Conservation (phyloP, 306 rosid species). For the Glycyrrhiza uralensis region DNA sequence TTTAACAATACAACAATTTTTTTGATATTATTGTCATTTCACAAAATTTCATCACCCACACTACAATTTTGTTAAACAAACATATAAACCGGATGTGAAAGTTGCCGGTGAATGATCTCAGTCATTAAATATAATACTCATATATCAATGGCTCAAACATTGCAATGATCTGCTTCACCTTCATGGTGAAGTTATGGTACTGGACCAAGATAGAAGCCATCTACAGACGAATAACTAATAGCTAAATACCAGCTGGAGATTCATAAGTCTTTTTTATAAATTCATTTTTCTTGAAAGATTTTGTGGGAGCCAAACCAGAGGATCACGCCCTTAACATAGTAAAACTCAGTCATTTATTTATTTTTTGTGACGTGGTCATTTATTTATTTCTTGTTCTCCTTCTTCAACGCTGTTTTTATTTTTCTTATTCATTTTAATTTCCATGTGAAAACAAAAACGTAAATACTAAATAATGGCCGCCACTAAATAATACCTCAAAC, state of each 20-base stretch:
- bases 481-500: neutral
- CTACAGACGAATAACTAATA: neutral
- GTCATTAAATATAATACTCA: too few species aligned
- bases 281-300: neutral
- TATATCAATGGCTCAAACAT: too few species aligned
- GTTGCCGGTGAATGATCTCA: too few species aligned
- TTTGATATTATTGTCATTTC: too few species aligned
- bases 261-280: neutral
- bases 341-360: neutral
- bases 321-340: neutral
- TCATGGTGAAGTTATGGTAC: too few species aligned
- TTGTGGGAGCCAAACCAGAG: neutral
- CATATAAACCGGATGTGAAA: too few species aligned
- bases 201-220: too few species aligned
- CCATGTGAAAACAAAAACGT: neutral
- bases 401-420: neutral
- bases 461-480: neutral
- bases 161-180: too few species aligned
- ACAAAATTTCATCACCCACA: too few species aligned
- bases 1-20: too few species aligned
- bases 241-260: neutral
- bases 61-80: too few species aligned
- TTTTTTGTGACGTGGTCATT: neutral
- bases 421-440: too few species aligned
- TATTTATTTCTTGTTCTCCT: neutral